Evolutionary conservation across 2,329 filamentous ascomycete genomes (phyloP), one percentile per base, ranked within the genome.

Genomic region (Myotisia sp.): DNA sequence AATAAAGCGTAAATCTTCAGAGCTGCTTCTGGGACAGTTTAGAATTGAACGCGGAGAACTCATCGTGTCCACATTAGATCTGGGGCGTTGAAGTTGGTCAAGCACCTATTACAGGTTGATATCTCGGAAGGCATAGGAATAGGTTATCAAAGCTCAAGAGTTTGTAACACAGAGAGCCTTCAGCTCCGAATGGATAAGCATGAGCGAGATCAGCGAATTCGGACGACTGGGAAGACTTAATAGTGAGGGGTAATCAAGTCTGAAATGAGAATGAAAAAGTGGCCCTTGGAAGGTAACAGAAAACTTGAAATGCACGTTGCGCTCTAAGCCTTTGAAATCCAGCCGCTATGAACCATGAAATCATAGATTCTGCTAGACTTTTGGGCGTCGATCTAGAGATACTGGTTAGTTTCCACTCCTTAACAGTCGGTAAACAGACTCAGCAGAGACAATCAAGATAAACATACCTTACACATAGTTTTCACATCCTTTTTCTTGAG

Each of bases 401-500:
- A 24, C n/a, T n/a, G n/a, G n/a, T n/a, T n/a, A n/a, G n/a, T 24
- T 8, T 24, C 22, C 22, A 24, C 12, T 24, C 3, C 8, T 8
- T 24, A 24, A 2, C 22, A n/a, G n/a, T n/a, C n/a, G n/a, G n/a
- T n/a, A n/a, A n/a, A n/a, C n/a, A n/a, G n/a, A n/a, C n/a, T n/a
- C n/a, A n/a, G n/a, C n/a, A n/a, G n/a, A n/a, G n/a, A n/a, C n/a
- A n/a, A n/a, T n/a, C n/a, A n/a, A n/a, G n/a, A n/a, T n/a, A n/a
- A n/a, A n/a, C 54, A 47, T 46, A 67, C 64, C 52, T 68, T 71
- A 51, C 80, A 86, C 17, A 95, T 77, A 51, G 92, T 81, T 52
- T 79, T 81, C 2, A 85, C 85, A 46, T 87, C 78, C 60, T 94
- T 95, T 69, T 90, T 93, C 66, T 93, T 95, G 5, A 98, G 61